Evolutionary conservation across 2,329 filamentous ascomycete genomes (phyloP).

Genomic region (Gaeumannomyces sp.): DNA sequence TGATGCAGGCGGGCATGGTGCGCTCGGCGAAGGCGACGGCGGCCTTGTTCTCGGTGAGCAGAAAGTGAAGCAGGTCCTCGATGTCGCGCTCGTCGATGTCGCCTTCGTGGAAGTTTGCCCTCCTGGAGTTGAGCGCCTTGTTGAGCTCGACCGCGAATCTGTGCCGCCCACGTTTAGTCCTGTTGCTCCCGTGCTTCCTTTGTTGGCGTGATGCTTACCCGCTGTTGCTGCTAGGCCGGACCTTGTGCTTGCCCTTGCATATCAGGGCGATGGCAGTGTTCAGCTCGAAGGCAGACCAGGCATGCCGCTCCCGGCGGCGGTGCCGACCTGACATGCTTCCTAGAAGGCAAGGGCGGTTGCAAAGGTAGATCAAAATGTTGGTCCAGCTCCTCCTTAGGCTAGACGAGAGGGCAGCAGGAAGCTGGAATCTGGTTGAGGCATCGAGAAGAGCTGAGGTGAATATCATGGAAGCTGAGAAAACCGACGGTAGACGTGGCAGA

Average conservation of each 20-base stretch:
- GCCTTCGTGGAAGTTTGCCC: constrained; percentile 13
- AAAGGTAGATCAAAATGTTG: no score
- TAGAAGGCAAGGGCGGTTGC: no score
- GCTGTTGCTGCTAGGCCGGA: not conserved
- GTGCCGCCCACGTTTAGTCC: not conserved
- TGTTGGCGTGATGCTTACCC: not conserved
- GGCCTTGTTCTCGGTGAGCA: constrained; percentile 18
- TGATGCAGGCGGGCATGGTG: constrained; percentile 19
- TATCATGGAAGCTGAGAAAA: not conserved
- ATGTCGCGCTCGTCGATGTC: constrained; percentile 22
- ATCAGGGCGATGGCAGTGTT: constrained; percentile 24
- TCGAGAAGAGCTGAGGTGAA: not conserved
- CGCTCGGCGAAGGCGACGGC: constrained; percentile 23
- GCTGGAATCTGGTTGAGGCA: not conserved
- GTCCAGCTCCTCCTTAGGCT: not conserved
- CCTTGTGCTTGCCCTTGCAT: constrained; percentile 13
- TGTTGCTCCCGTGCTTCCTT: not conserved
- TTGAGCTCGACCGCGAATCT: constrained; percentile 25
- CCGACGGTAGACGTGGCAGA: not conserved
- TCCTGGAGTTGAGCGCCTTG: constrained; percentile 18
- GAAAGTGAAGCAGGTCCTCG: constrained; percentile 19
- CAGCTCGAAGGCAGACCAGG: constrained; percentile 21
- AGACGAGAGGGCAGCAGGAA: not conserved
- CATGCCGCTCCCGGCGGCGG: not conserved
- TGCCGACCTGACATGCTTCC: not conserved